phyloP scores from a whole-genome alignment of 164 flowering plant species.

The Nymphaea thermarum region DNA sequence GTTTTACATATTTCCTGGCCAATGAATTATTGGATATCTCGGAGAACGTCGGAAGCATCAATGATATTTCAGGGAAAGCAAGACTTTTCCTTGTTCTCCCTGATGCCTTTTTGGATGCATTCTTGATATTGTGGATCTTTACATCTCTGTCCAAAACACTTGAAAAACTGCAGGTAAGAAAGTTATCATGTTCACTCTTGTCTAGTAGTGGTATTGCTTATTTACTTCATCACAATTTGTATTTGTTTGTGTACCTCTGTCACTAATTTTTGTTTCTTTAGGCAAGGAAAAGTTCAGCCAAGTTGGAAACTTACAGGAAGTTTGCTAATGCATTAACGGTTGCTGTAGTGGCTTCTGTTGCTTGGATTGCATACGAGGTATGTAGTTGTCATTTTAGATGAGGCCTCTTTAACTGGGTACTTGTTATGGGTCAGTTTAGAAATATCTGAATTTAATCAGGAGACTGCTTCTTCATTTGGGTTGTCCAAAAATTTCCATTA shows the following conservation, averaged over 20 bases:
- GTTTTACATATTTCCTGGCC: conserved; percentile 76
- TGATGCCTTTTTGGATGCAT: conserved; percentile 81
- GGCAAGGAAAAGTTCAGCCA: conserved; percentile 73
- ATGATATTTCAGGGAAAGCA: conserved; percentile 86
- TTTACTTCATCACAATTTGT: neutral
- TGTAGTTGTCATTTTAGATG: neutral
- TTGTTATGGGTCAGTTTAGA: too few species aligned
- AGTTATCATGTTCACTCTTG: neutral
- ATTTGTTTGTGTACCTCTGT: neutral
- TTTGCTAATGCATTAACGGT: conserved; percentile 80
- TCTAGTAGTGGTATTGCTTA: neutral
- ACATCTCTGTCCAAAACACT: conserved; percentile 85
- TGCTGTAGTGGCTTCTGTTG: conserved; percentile 74
- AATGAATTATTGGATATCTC: conserved; percentile 74
- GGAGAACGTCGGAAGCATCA: conserved; percentile 85
- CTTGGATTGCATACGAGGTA: conserved; percentile 95
- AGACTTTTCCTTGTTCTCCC: conserved; percentile 84
- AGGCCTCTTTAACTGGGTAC: too few species aligned
- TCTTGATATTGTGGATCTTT: conserved; percentile 86
- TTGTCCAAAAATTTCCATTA: too few species aligned
- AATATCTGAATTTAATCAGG: too few species aligned
- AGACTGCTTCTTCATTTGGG: too few species aligned
- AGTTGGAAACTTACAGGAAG: conserved; percentile 84
- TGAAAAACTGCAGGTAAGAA: conserved; percentile 79
- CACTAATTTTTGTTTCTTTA: conserved; percentile 13